A percentile compares a stretch with the other conserved stretches of the same genome.
These are phyloP conservation scores for Tolypocladium inflatum DNA, from an alignment of 2,329 filamentous ascomycete genomes.

Conservation along the genomic window DNA sequence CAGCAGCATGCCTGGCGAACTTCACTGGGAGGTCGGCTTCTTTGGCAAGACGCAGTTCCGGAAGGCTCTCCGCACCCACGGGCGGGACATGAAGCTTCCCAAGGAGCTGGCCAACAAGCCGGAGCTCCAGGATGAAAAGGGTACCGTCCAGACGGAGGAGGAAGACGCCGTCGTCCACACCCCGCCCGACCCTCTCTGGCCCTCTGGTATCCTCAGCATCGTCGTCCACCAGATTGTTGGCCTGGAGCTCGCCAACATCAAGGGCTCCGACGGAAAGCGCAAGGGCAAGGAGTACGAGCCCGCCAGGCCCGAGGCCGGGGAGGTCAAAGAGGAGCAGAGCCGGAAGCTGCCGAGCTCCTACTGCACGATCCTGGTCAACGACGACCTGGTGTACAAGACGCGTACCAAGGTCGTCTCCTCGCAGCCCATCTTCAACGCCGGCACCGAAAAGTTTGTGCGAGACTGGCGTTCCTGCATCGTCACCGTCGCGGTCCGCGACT, in stretches of 20 bases:
- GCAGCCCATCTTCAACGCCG: conserved; percentile 94
- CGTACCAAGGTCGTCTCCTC: conserved; percentile 87
- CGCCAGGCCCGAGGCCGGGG: conserved; percentile 69
- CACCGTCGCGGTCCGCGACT: conserved; percentile 81
- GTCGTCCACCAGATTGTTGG: conserved; percentile 94
- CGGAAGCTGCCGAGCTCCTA: conserved; percentile 80
- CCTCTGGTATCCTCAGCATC: conserved; percentile 77
- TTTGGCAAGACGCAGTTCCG: conserved; percentile 88
- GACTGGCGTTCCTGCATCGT: conserved; percentile 87
- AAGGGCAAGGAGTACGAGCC: conserved; percentile 86
- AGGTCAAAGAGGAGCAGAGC: conserved; percentile 76
- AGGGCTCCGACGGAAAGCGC: conserved; percentile 71
- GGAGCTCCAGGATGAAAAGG: conserved; percentile 78
- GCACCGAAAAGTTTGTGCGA: conserved; percentile 83
- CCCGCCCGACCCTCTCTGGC: conserved; percentile 93
- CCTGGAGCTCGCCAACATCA: conserved; percentile 82
- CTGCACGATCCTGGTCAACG: conserved; percentile 85
- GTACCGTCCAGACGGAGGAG: conserved; percentile 55
- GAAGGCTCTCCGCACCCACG: conserved; percentile 74
- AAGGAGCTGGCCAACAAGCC: conserved; percentile 62
- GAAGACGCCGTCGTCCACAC: conserved; percentile 85
- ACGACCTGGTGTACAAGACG: conserved; percentile 88
- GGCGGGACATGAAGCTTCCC: conserved; percentile 71
- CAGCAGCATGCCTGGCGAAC: conserved; percentile 81
- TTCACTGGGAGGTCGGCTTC: conserved; percentile 94